Evolutionary conservation across 169 alveolate genomes (phyloP).

Genomic region (Plasmodium gaboni): DNA sequence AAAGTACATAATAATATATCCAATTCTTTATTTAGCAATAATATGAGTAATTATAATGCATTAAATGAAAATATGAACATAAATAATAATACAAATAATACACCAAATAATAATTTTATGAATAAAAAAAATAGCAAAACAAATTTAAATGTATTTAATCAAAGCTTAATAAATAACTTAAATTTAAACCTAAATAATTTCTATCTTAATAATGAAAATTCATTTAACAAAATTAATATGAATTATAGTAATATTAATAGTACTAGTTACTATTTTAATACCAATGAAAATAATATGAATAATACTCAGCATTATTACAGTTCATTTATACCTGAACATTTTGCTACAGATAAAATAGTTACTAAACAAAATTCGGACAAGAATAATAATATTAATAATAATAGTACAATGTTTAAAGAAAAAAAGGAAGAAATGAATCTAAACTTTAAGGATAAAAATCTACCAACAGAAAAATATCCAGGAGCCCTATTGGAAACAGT

Average conservation of each 20-base stretch:
- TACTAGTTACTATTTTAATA: slow-evolving; percentile 20
- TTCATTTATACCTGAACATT: background rate
- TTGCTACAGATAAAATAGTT: slow-evolving; percentile 4
- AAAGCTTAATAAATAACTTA: slow-evolving; percentile 17
- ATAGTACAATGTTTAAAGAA: slow-evolving; percentile 23
- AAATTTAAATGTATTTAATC: slow-evolving; percentile 22
- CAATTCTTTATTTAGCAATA: slow-evolving; percentile 1
- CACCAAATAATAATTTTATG: slow-evolving; percentile 11
- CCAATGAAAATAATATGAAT: slow-evolving; percentile 11
- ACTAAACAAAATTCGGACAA: background rate
- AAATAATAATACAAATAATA: slow-evolving; percentile 11
- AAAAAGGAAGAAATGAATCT: slow-evolving; percentile 37
- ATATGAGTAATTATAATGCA: background rate
- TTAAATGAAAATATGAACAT: background rate
- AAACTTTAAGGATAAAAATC: slow-evolving; percentile 24
- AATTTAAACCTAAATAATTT: slow-evolving; percentile 17
- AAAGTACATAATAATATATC: too few species aligned
- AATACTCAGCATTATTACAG: slow-evolving; percentile 30
- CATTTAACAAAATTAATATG: slow-evolving; percentile 31
- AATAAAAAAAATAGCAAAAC: slow-evolving; percentile 33
- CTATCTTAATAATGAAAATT: slow-evolving; percentile 28
- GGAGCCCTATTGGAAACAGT: slow-evolving; percentile 19
- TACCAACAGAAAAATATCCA: slow-evolving; percentile 20
- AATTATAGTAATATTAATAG: slow-evolving; percentile 28
- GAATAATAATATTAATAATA: slow-evolving; percentile 25